These are phyloP conservation scores for Tetrapisispora taiwanensis DNA, from an alignment of 805 yeast species.

Conservation along the genomic window DNA sequence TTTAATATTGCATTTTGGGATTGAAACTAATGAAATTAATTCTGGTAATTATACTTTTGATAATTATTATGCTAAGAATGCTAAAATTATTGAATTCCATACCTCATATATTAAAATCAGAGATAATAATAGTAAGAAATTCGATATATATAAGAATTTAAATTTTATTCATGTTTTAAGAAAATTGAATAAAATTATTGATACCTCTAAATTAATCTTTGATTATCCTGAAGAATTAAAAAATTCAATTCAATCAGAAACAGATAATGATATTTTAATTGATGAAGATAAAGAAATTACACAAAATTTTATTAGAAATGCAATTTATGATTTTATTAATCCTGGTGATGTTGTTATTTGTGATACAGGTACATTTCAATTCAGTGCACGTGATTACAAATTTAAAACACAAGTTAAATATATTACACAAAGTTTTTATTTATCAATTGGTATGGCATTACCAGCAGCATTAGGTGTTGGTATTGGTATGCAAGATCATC, in stretches of 20 bases:
- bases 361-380: slow-evolving; percentile 79
- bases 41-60: slow-evolving; percentile 52
- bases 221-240: neutral
- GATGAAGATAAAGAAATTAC: neutral
- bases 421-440: slow-evolving; percentile 63
- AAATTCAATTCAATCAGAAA: neutral
- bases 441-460: slow-evolving; percentile 81
- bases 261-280: no score
- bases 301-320: neutral
- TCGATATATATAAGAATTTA: slow-evolving; percentile 30
- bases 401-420: slow-evolving; percentile 45
- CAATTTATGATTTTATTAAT: neutral
- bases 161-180: slow-evolving; percentile 42
- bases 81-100: slow-evolving; percentile 39
- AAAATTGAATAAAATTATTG: slow-evolving; percentile 31
- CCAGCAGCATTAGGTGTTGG: slow-evolving; percentile 82
- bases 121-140: neutral
- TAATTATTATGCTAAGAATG: slow-evolving; percentile 29
- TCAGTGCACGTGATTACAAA: slow-evolving; percentile 57
- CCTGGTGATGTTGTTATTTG: slow-evolving; percentile 55
- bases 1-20: slow-evolving; percentile 61
- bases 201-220: slow-evolving; percentile 19
- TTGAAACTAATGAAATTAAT: slow-evolving; percentile 55
- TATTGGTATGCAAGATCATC: slow-evolving; percentile 53
- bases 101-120: slow-evolving; percentile 45